Evolutionary conservation across 306 rosid species (phyloP).

Genomic region (Canavalia gladiata): DNA sequence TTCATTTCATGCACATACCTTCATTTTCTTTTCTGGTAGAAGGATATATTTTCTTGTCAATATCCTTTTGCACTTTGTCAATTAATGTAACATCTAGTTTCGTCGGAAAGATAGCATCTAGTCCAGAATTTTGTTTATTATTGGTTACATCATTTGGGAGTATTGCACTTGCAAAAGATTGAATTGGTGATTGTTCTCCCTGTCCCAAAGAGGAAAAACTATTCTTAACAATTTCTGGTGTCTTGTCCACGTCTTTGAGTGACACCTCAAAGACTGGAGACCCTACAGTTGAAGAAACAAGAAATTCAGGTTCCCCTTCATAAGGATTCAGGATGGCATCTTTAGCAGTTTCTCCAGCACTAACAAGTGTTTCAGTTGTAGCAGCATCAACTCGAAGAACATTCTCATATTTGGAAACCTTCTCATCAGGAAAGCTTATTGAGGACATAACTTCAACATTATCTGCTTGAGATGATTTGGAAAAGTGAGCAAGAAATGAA

Average conservation of each 20-base stretch:
- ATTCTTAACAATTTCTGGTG: slow-evolving; percentile 31
- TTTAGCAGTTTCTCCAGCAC: slow-evolving; percentile 36
- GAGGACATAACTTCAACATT: slow-evolving; percentile 36
- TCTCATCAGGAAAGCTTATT: slow-evolving; percentile 36
- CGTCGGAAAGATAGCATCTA: slow-evolving; percentile 41
- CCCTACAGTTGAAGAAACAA: slow-evolving; percentile 29
- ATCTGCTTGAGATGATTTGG: slow-evolving; percentile 35
- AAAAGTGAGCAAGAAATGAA: slow-evolving; percentile 43
- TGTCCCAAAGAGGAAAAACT: slow-evolving; percentile 36
- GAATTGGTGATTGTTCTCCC: slow-evolving; percentile 33
- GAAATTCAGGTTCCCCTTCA: slow-evolving; percentile 37
- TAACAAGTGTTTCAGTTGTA: slow-evolving; percentile 34
- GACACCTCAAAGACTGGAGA: slow-evolving; percentile 21
- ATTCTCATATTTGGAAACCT: slow-evolving; percentile 18
- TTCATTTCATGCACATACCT: slow-evolving; percentile 46
- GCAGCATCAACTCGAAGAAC: slow-evolving; percentile 32
- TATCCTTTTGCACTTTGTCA: slow-evolving; percentile 27
- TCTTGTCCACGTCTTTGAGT: slow-evolving; percentile 35
- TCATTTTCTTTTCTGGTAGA: slow-evolving; percentile 20
- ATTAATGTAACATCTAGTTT: slow-evolving; percentile 20
- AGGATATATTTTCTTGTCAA: slow-evolving; percentile 11
- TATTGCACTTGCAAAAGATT: slow-evolving; percentile 39
- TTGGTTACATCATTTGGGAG: slow-evolving; percentile 40
- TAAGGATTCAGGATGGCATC: slow-evolving; percentile 16
- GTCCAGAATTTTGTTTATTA: slow-evolving; percentile 3